Evolutionary conservation across 164 flowering plant genomes (phyloP), one percentile per base, ranked within the genome.

Genomic region (Annona cherimola): DNA sequence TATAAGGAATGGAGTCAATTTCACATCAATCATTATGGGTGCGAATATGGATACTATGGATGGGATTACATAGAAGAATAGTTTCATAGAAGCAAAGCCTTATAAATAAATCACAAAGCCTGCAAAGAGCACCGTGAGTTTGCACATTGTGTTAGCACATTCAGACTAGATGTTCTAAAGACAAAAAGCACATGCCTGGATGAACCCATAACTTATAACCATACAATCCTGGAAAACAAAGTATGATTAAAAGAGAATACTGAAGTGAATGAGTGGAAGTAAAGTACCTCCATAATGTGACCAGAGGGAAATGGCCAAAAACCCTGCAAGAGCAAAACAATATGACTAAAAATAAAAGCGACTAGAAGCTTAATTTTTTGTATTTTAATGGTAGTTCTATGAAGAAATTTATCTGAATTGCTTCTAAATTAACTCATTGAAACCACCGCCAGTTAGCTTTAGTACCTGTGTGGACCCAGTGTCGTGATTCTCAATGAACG

Each of bases 381-480:
- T 18, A 61, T 18, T 61, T 19, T 61, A 26, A 26, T 20, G 20
- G 61, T 18, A 18, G 63, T 18, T 61, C 35, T 61, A 18, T 20
- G 8, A 61, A 61, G 26, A 61, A 61, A 61, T 5, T 35, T 5
- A 5, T 4, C 20, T 64, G 67, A 40, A 64, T 41, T 39, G 39
- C 40, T 50, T 50, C 14, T 50, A 50, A 50, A 71, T 7, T 39
- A 40, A 16, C 44, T 8, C 4, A 26, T 3, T 9, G 8, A 46
- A 62, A 19, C 44, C 5, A 26, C 54, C 6, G 44, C 26, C 26
- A 62, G 68, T 63, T 54, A 50, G 14, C 14, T 4, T 11, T 59
- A 44, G 4, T 77, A 91, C 98, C 96, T 94, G 97, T 57, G 97
- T 90, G 66, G 98, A 94, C 66, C 98, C 98, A 4, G 98, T 94